A percentile compares a stretch with the other conserved stretches of the same genome.
phyloP scores from a whole-genome alignment of 495 filamentous ascomycete genomes.

The Aspergillus kassunensis region DNA sequence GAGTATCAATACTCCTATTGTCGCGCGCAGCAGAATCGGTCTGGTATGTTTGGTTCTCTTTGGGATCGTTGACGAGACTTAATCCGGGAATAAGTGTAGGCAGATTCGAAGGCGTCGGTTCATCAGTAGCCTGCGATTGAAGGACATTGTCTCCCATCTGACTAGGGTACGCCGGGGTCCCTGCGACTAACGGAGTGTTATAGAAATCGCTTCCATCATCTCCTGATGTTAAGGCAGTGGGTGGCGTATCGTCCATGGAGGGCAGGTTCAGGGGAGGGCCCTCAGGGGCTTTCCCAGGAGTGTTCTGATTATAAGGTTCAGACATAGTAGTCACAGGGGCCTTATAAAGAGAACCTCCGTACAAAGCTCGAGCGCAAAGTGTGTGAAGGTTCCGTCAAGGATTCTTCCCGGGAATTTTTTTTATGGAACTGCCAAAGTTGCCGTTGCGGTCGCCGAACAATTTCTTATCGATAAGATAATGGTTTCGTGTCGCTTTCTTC shows the following conservation, averaged over 20 bases:
- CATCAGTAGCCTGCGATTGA: slow-evolving; percentile 5
- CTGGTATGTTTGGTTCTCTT: slow-evolving; percentile 14
- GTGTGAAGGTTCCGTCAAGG: neutral
- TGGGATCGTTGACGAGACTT: slow-evolving; percentile 31
- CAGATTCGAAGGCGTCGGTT: slow-evolving; percentile 12
- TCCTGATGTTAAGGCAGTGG: slow-evolving; percentile 28
- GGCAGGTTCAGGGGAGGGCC: slow-evolving; percentile 23
- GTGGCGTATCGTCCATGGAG: slow-evolving; percentile 32
- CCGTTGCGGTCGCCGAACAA: slow-evolving; percentile 29
- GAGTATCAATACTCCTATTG: neutral
- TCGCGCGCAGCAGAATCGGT: slow-evolving; percentile 16
- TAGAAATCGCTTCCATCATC: slow-evolving; percentile 44
- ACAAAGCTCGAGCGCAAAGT: neutral
- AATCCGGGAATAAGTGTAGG: slow-evolving; percentile 37
- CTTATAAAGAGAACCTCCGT: slow-evolving; percentile 1
- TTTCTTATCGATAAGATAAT: slow-evolving; percentile 31
- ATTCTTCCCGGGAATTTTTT: slow-evolving; percentile 18
- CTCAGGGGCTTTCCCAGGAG: slow-evolving; percentile 13
- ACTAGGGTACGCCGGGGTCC: slow-evolving; percentile 18
- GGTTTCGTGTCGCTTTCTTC: neutral
- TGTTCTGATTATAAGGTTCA: slow-evolving; percentile 28
- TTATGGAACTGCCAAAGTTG: slow-evolving; percentile 30
- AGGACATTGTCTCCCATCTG: slow-evolving; percentile 4
- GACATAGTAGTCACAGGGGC: slow-evolving; percentile 35
- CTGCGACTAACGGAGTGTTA: slow-evolving; percentile 33